Base-by-base conservation (phyloP, 225 moss, liverwort and hornwort genomes). In the Rhytidiadelphus loreus region DNA sequence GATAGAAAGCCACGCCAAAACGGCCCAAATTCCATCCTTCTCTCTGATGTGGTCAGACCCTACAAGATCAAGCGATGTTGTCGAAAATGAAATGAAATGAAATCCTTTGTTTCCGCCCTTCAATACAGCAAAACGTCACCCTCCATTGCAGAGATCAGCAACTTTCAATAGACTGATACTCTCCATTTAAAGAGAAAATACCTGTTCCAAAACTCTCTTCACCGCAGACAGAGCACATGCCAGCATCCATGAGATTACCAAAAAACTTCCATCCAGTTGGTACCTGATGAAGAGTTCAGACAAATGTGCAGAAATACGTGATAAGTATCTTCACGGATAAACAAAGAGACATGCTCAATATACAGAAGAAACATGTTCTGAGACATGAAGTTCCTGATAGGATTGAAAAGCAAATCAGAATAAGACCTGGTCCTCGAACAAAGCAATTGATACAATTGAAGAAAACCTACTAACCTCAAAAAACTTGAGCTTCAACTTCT, bases 231-330 rank as follows among this genome's bases (percentile, higher is more conserved):
- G 96, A 96, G 88, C 94, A 95, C 95, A 97, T 52, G 88, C 98
- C 96, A 64, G 98, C 97, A 88, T 98, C 98, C 98, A 98, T 98
- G 59, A 98, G 96, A 60, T 97, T 98, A 26, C 97, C 98, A 70
- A 98, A 98, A 89, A 98, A 98, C 92, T 98, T 98, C 98, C 98
- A 98, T 61, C 97, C 97, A 58, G 97, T 97, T 86, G 98, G 98
- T 50, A 98, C 98, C 96, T 97, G 88, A 77, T 56, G 17, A 61
- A 89, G 33, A 73, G 10, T 72, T 43, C 69, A 46, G 35, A 58
- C 57, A 62, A 16, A 80, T 16, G 37, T 26, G 74, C 56, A 89
- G 50, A 23, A 55, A 77, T 35, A 80, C 35, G 21, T 15, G 39
- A 48, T 59, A 53, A 83, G 37, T 33, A 46, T 35, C 39, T 48